Evolutionary conservation across 2,329 filamentous ascomycete species (phyloP), one percentile per base, ranked within the genome.

Genomic region (Aspergillus felis): DNA sequence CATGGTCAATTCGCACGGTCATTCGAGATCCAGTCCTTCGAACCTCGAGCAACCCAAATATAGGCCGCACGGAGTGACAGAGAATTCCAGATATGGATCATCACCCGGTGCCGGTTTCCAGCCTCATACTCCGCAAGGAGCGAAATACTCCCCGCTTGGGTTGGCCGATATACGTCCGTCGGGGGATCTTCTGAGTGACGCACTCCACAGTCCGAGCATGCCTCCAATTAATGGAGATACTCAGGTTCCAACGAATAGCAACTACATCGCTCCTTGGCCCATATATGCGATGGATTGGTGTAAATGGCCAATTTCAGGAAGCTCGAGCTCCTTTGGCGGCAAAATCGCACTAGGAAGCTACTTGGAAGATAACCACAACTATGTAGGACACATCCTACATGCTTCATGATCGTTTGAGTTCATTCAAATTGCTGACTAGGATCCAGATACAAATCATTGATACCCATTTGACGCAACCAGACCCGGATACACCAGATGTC

Each of bases 271-370:
- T 4, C 92, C 93, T 0, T 99, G 94, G 91, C 89, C 92, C 14
- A 87, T 96, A 55, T 99, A 97, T 74, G 93, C 94, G 12, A 93
- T 96, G 68, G 94, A 99, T 78, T 99, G 94, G 94, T 99, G 94
- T 80, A 99, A 99, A 76, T 99, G 94, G 93, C 86, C 90, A 17
- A 87, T 93, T 2, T 86, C 91, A 44, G 68, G 87, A 77, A 67
- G 58, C 49, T 65, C 87, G 41, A 73, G 68, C 53, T 79, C 79
- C 64, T 87, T 90, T 61, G 91, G 91, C 3, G 94, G 94, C 42
- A 97, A 97, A 76, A 84, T 99, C 66, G 94, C 94, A 12, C 83
- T 99, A 42, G 94, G 93, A 58, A 99, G 94, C 78, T 97, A 97
- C 73, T 79, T 97, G 53, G 94, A 99, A 77, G 94, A 99, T 76